Conservation (phyloP, 2,329 filamentous ascomycete genomes). For the Colletotrichum noveboracense region DNA sequence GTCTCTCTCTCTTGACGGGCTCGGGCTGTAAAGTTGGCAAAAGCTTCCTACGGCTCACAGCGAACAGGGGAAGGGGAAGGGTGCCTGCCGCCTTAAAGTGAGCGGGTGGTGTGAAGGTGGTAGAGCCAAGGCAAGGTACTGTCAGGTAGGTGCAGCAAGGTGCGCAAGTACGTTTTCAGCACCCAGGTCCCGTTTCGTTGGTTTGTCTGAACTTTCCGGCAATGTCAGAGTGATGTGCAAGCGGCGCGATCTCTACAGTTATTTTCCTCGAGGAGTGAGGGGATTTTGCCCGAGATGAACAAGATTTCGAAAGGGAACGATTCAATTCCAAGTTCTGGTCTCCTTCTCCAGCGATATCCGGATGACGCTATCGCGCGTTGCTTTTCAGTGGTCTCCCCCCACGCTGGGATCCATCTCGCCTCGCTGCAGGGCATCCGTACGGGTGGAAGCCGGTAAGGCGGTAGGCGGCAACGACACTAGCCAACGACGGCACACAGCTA, state of each 20-base stretch:
- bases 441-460: not conserved
- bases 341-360: not conserved
- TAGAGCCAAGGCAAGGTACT: not conserved
- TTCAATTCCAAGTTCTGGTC: not conserved
- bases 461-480: not conserved
- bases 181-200: not conserved
- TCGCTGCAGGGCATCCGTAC: constrained; percentile 4
- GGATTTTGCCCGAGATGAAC: not conserved
- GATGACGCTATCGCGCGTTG: constrained; percentile 19
- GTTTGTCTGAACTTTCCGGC: not conserved
- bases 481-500: not conserved
- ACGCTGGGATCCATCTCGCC: constrained; percentile 3
- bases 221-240: not conserved
- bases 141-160: not conserved
- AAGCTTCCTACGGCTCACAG: not conserved
- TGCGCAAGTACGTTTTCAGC: not conserved
- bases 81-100: not conserved
- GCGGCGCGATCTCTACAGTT: not conserved
- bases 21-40: not conserved
- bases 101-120: not conserved
- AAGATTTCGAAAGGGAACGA: not conserved
- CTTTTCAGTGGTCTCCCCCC: constrained; percentile 7
- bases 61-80: not conserved
- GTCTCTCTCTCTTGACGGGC: not conserved
- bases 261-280: not conserved